Evolutionary conservation across 768 basidiomycete genomes (phyloP), one percentile per base, ranked within the genome.

Genomic region (Mycena albidolilacea): DNA sequence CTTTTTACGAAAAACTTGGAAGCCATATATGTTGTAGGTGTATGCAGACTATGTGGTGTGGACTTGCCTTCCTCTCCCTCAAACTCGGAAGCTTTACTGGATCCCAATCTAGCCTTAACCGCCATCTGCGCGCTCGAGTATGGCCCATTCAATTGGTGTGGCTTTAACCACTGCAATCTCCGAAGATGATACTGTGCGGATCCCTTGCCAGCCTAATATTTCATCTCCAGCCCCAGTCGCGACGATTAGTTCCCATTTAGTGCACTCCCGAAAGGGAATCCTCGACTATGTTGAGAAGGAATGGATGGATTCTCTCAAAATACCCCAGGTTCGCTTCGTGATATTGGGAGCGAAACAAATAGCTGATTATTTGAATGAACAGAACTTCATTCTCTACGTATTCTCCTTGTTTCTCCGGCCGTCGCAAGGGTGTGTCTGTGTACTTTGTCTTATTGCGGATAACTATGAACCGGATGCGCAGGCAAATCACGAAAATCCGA

Each of bases 371-470:
- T 10, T 14, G 10, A 44, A 19, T 6, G 14, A 37, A 44, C 37
- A 70, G 69, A 64, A 64, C n/a, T 64, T 70, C 4, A 64, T 70
- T 0, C 9, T 57, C 35, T 58, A 58, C 21, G 39, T 37, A 23
- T 58, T 65, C 48, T 64, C 64, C 43, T 52, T 71, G 10, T 64
- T 64, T 14, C 64, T 39, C 12, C 21, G 39, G n/a, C 55, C 64
- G 38, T 59, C 61, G 7, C 54, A 57, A 57, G 54, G 21, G 70
- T 71, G 12, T 48, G 63, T 48, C 17, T 11, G 10, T n/a, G 30
- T 30, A 30, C 54, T 19, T 17, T 19, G 30, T 3, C 11, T 30
- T 35, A n/a, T 54, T 30, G 15, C 19, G 30, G 23, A 35, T 39
- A 8, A 35, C 10, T 48, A 12, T 39, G 1, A 5, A 65, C 35